Percentiles rank a stretch among this genome's conserved stretches.
Evolutionary conservation across 768 basidiomycete genomes (phyloP).

Genomic region (Naganishia kalamii): DNA sequence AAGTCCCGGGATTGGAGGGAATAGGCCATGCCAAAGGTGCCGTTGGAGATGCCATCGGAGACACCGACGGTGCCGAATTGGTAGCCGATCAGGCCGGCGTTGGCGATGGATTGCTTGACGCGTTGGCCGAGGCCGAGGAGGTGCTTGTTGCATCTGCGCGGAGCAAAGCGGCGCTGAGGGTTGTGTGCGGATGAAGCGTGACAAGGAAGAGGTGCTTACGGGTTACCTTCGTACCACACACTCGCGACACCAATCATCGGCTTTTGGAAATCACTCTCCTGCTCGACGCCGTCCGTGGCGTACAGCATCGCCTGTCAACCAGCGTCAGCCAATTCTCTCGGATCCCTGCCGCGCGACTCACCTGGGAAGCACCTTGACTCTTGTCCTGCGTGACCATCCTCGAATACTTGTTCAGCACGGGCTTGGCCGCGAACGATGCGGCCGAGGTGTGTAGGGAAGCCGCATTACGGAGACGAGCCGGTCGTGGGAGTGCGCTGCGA

Average conservation of each 20-base stretch:
- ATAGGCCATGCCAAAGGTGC: conserved; percentile 66
- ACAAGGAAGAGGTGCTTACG: conserved; percentile 56
- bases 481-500: conserved; percentile 9
- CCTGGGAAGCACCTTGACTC: conserved; percentile 88
- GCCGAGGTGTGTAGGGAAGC: conserved; percentile 16
- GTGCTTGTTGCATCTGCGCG: conserved; percentile 82
- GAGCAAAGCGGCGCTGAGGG: neutral
- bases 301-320: conserved; percentile 75
- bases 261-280: conserved; percentile 80
- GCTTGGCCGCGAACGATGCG: conserved; percentile 12
- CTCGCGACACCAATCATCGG: conserved; percentile 97
- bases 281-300: conserved; percentile 85
- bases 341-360: conserved; percentile 45
- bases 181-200: neutral
- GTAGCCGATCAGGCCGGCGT: conserved; percentile 74
- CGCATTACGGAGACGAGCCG: conserved; percentile 1
- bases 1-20: conserved; percentile 97
- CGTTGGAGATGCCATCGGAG: conserved; percentile 98
- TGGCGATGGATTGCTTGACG: conserved; percentile 70
- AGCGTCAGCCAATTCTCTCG: neutral
- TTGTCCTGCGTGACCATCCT: conserved; percentile 81
- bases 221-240: conserved; percentile 99
- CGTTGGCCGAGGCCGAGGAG: conserved; percentile 80
- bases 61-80: conserved; percentile 97
- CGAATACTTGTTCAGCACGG: conserved; percentile 60